Evolutionary conservation across 345 rosid genomes (phyloP).

Genomic region (Erodium maritimum): DNA sequence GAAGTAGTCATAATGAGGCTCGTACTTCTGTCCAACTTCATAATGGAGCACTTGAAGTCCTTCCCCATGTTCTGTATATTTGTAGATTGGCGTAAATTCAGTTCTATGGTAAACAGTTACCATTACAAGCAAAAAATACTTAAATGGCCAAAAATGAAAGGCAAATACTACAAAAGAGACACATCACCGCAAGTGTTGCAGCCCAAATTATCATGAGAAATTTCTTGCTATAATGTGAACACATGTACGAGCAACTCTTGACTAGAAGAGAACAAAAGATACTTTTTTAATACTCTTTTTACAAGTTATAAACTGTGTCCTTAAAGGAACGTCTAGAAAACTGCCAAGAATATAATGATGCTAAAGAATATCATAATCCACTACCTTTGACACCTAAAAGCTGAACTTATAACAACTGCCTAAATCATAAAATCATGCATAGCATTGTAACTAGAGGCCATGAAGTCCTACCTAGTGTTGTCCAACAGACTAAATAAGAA

Average conservation of each 20-base stretch:
- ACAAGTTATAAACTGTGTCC: too few relatives aligned
- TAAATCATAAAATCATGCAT: too few relatives aligned
- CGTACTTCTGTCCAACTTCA: conserved; percentile 91
- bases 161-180: background rate
- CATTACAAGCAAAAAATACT: too few relatives aligned
- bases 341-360: too few relatives aligned
- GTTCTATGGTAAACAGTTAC: background rate
- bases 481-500: background rate
- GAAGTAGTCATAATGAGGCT: conserved; percentile 92
- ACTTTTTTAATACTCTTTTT: too few relatives aligned
- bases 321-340: too few relatives aligned
- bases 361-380: too few relatives aligned
- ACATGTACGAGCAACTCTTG: too few relatives aligned
- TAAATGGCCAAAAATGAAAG: background rate
- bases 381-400: background rate
- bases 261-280: too few relatives aligned
- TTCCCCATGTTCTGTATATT: conserved; percentile 75
- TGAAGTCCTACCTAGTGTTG: background rate
- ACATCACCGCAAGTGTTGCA: background rate
- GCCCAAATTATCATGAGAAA: background rate
- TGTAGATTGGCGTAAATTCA: background rate
- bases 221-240: background rate
- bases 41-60: conserved; percentile 94
- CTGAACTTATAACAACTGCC: too few relatives aligned
- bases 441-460: too few relatives aligned